Base-by-base conservation (phyloP, 306 rosid species). In the Fragaria nilgerrensis region DNA sequence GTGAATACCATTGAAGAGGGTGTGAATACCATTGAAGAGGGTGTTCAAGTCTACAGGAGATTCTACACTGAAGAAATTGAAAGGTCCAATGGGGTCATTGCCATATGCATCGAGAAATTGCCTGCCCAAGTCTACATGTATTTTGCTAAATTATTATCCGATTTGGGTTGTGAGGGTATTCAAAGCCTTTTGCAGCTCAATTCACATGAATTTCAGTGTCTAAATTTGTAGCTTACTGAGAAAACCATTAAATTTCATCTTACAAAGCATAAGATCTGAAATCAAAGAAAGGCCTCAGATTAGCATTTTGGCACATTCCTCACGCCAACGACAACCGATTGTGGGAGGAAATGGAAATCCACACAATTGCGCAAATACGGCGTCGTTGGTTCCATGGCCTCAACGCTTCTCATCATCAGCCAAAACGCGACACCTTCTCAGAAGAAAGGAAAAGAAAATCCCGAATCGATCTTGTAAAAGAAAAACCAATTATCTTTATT, bases 261-360 rank as follows among this genome's bases (percentile, higher is more conserved):
- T 56, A 48, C 66, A n/a, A 2, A 7, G 3, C 9, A n/a, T 3
- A 14, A 13, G 41, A 7, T 2, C 4, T 1, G 41, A 27, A 39
- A 59, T 25, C 8, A 14, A 7, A 5, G 34, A 59, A 49, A 43
- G 27, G 89, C 89, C 86, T 91, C 95, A 88, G 91, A 90, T 92
- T 92, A 90, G 95, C 95, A 90, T 92, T 19, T 80, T 78, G 93
- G 85, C 97, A 90, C 90, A 88, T 88, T 92, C 90, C 50, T 78
- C 97, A 75, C 82, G 2, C 89, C 89, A 72, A 45, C 80, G 80
- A 86, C 91, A 84, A 84, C 88, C 87, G 92, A 82, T 75, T 36
- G 48, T 37, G 92, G 66, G 10, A 34, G 17, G 9, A 75, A 79
- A 68, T 67, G 17, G 9, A 75, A 79, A 68, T 67, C 56, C 63